Base-by-base conservation (phyloP, 2,329 filamentous ascomycete genomes). In the Alternaria sp. region DNA sequence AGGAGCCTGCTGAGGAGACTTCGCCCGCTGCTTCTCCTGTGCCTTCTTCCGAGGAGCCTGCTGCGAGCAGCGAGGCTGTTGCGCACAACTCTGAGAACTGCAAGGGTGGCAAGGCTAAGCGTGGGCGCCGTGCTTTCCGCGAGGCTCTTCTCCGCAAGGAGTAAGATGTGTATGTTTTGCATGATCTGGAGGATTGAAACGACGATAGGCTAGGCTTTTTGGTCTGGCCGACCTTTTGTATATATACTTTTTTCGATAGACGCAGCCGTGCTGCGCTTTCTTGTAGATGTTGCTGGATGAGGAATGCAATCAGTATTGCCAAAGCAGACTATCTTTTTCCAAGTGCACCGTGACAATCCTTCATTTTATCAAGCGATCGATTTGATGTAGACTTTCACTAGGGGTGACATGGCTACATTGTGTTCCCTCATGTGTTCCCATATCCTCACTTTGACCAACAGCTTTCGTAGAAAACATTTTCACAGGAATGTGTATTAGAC, bases 111-210 rank as follows among this genome's bases (percentile, higher is more conserved):
- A 60, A 60, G 59, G 50, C 30, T 17, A 60, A 25, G 58, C 51
- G 51, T 11, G 58, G 50, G n/a, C 30, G 58, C 51, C 58, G 44
- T 50, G 58, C 58, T 60, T 60, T 55, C 58, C 51, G 58, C 44
- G 15, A 60, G 13, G 23, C 51, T 32, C 51, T 60, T 40, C 36
- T 40, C 30, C 58, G 43, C 23, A 60, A 56, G 12, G 30, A 5
- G n/a, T 32, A 52, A 13, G 15, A 45, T 28, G 28, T 1, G 8
- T 25, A 58, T 23, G 32, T 12, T 11, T 50, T 32, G 25, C 3
- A 50, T 25, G 28, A 40, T 43, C 11, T 15, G 21, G 21, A 17
- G 28, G 28, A 36, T 19, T 28, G 45, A 19, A 46, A 40, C 17
- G 36, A 26, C 3, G 36, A 40, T 1, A n/a, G 32, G 4, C 8